A percentile compares a stretch with the other conserved stretches of the same genome.
Conservation (phyloP, 2,329 filamentous ascomycete species). For the Aspergillus brunneoviolaceus region DNA sequence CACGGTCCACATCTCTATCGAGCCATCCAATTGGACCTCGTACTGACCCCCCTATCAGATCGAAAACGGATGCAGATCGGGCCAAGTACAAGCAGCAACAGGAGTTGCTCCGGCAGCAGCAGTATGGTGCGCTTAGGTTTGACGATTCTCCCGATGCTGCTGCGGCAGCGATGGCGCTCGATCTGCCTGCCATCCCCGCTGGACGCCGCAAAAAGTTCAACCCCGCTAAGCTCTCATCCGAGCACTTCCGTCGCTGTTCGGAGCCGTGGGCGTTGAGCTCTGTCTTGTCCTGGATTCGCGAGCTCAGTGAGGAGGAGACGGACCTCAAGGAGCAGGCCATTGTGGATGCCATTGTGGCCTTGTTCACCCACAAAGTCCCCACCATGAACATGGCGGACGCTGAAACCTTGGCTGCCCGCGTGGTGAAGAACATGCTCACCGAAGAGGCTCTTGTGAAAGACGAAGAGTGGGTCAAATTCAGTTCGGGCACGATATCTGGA, state of each 20-base stretch:
- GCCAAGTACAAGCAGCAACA: slow-evolving; percentile 55
- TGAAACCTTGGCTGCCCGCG: slow-evolving; percentile 75
- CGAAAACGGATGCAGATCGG: slow-evolving; percentile 87
- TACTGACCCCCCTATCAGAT: slow-evolving; percentile 78
- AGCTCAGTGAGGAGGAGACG: slow-evolving; percentile 85
- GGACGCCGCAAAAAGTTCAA: slow-evolving; percentile 80
- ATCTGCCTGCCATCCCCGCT: slow-evolving; percentile 78
- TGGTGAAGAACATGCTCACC: slow-evolving; percentile 76
- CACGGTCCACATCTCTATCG: slow-evolving; percentile 77
- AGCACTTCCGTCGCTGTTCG: slow-evolving; percentile 78
- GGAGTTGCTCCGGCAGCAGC: slow-evolving; percentile 53
- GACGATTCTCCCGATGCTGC: slow-evolving; percentile 51
- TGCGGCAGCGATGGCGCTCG: slow-evolving; percentile 61
- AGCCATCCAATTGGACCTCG: slow-evolving; percentile 78
- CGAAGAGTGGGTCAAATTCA: slow-evolving; percentile 97
- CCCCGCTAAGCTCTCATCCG: slow-evolving; percentile 74
- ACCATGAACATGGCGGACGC: slow-evolving; percentile 99
- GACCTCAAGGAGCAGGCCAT: slow-evolving; percentile 83
- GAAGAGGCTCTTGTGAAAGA: slow-evolving; percentile 77
- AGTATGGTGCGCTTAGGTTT: slow-evolving; percentile 41
- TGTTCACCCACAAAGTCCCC: slow-evolving; percentile 93
- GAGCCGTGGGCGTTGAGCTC: slow-evolving; percentile 93
- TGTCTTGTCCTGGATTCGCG: slow-evolving; percentile 82
- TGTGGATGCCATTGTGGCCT: slow-evolving; percentile 78
- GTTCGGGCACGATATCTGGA: slow-evolving; percentile 74